phyloP scores from a whole-genome alignment of 1,284 basidiomycete genomes.

The Pseudozyma flocculosa region DNA sequence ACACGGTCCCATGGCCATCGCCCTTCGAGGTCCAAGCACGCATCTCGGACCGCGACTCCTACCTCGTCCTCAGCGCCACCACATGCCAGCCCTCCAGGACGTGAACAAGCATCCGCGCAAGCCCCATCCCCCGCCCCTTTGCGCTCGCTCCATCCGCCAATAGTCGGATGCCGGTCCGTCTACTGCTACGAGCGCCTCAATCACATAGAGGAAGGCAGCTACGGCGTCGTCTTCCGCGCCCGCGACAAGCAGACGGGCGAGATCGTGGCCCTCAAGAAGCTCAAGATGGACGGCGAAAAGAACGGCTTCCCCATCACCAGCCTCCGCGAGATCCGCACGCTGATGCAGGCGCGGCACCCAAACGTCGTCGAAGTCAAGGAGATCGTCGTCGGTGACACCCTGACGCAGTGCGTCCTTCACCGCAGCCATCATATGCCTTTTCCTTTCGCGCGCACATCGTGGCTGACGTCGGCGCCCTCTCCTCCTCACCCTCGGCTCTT shows the following conservation, averaged over 20 bases:
- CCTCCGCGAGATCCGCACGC: constrained; percentile 87
- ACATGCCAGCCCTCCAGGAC: not conserved
- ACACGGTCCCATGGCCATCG: too few relatives aligned
- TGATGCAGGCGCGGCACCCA: constrained; percentile 77
- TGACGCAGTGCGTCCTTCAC: constrained; percentile 79
- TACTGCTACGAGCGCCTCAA: constrained; percentile 66
- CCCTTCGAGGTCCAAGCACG: too few relatives aligned
- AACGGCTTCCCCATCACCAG: constrained; percentile 98
- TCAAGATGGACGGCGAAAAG: constrained; percentile 97
- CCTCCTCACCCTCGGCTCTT: not conserved
- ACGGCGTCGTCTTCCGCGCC: constrained; percentile 95
- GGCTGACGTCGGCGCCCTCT: too few relatives aligned
- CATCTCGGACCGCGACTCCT: not conserved
- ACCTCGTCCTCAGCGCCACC: not conserved
- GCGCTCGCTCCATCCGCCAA: constrained; percentile 34
- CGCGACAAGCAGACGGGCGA: constrained; percentile 88
- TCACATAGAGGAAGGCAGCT: constrained; percentile 98
- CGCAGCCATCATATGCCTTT: too few relatives aligned
- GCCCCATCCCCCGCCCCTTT: not conserved
- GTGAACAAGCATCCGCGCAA: too few relatives aligned
- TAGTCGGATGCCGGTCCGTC: constrained; percentile 44
- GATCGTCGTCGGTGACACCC: constrained; percentile 96
- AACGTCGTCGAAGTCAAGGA: constrained; percentile 94
- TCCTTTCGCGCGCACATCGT: too few relatives aligned
- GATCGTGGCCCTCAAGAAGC: constrained; percentile 88